Conservation (phyloP, 768 basidiomycete genomes). For the Xerocomus potaroensis region DNA sequence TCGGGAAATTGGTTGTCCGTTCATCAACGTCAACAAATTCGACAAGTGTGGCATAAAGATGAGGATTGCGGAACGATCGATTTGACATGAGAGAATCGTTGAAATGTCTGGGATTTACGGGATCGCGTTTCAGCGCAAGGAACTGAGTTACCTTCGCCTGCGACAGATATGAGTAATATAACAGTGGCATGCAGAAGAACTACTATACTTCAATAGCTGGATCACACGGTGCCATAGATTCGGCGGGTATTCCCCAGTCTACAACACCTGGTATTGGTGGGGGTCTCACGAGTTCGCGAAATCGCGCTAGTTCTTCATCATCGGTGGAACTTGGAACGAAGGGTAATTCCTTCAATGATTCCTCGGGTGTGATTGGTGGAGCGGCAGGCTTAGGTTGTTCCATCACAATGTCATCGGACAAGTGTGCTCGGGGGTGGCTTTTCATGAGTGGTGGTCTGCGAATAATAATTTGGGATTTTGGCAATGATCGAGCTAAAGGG, state of each 20-base stretch:
- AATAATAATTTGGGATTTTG: conserved; percentile 59
- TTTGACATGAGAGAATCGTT: conserved; percentile 94
- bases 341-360: conserved; percentile 12
- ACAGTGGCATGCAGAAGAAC: not conserved
- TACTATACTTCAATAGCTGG: conserved; percentile 54
- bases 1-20: conserved; percentile 75
- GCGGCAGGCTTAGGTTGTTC: conserved; percentile 7
- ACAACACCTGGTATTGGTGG: conserved; percentile 57
- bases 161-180: not conserved
- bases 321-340: conserved; percentile 19
- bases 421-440: conserved; percentile 46
- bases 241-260: conserved; percentile 77
- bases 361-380: conserved; percentile 11
- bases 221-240: conserved; percentile 51
- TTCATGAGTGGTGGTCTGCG: conserved; percentile 46
- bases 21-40: conserved; percentile 94
- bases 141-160: conserved; percentile 84
- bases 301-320: conserved; percentile 46
- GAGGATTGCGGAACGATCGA: conserved; percentile 92
- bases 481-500: conserved; percentile 36
- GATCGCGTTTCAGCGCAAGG: conserved; percentile 61
- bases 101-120: conserved; percentile 74
- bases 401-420: conserved; percentile 42
- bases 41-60: conserved; percentile 92
- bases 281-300: conserved; percentile 57